Conservation (phyloP, 352 stramenopile species). For the Salisapilia sapeloensis region DNA sequence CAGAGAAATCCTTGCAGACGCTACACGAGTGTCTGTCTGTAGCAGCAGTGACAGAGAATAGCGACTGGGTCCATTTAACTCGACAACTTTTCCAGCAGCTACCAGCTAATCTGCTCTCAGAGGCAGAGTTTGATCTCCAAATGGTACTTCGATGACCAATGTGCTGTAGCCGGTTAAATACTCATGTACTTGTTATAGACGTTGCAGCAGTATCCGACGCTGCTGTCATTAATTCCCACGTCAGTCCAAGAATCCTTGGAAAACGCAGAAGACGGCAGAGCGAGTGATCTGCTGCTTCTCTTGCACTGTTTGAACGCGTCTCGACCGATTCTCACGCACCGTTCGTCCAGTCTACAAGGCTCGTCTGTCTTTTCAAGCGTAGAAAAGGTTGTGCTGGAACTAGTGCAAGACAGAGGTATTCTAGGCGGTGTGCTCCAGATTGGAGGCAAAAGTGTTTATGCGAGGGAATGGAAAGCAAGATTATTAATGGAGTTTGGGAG, state of each 20-base stretch:
- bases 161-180: background rate
- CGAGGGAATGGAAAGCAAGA: slow-evolving; percentile 59
- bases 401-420: no score
- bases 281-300: slow-evolving; percentile 39
- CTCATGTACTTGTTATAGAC: slow-evolving; percentile 9
- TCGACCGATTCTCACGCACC: slow-evolving; percentile 63
- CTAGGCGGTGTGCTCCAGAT: no score
- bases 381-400: background rate
- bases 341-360: slow-evolving; percentile 7
- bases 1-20: slow-evolving; percentile 22
- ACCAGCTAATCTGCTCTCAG: slow-evolving; percentile 29
- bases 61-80: slow-evolving; percentile 30
- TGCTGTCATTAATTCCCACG: slow-evolving; percentile 23
- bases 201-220: slow-evolving; percentile 32
- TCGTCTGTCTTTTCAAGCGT: background rate
- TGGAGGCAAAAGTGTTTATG: slow-evolving; percentile 41
- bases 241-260: slow-evolving; percentile 17
- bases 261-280: slow-evolving; percentile 1
- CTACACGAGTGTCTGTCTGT: slow-evolving; percentile 44
- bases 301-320: slow-evolving; percentile 60
- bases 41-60: slow-evolving; percentile 16
- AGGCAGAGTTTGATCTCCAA: slow-evolving; percentile 64
- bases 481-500: slow-evolving; percentile 54
- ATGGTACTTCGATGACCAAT: slow-evolving; percentile 18
- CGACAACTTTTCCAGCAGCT: slow-evolving; percentile 31